Evolutionary conservation across 169 alveolate genomes (phyloP), one percentile per base, ranked within the genome.

Genomic region (Blepharisma undulans): DNA sequence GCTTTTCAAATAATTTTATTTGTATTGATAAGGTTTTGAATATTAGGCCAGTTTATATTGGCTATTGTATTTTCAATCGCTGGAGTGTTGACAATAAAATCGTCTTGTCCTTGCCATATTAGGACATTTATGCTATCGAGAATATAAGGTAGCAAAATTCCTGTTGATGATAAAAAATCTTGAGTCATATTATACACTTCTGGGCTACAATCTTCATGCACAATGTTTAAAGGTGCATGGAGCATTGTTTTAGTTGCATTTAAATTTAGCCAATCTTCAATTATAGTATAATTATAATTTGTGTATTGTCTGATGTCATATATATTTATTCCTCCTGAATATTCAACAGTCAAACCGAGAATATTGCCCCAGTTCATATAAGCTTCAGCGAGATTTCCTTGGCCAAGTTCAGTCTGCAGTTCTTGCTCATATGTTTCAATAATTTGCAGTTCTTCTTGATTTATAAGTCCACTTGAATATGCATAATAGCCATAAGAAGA

Each of bases 1-100:
- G 90, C 96, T 22, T 36, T 36, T 95, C 96, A 94, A 25, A 25
- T 61, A 25, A 72, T 32, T 76, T 76, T 84, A 4, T 86, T 72
- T 12, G 93, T 91, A 12, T 32, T 29, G 7, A 87, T 29, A 86
- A 94, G 92, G 10, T 76, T 87, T 21, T 25, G n/a, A 25, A 72
- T 60, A 4, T 88, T 89, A 25, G 29, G 36, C 96, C 96, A 94
- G 48, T 90, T 66, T 36, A 92, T 32, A 22, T 32, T 76, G 30
- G 29, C 59, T 19, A 88, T 30, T 14, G 34, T 29, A 27, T 76
- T 18, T 34, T 76, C 72, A 7, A 30, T 19, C 5, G 74, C 74
- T 19, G 87, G 76, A 6, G 92, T 25, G 59, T 88, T 88, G 27
- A 72, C 72, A 12, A 74, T 74, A 18, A 88, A 30, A 76, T 88